phyloP scores from a whole-genome alignment of 352 stramenopile genomes.

The Phytophthora vignae region DNA sequence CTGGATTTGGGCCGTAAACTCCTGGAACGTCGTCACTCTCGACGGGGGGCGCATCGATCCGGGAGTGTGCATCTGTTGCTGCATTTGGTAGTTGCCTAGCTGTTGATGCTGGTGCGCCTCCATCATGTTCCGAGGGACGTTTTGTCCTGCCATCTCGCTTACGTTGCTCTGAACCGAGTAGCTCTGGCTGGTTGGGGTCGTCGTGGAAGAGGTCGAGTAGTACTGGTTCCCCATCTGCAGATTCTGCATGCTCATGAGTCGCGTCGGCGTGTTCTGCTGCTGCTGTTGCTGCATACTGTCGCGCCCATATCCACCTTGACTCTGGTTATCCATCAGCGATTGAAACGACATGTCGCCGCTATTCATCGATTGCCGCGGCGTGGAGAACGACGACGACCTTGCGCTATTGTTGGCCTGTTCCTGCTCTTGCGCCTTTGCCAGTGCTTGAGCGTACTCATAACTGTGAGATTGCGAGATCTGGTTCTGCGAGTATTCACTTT shows the following conservation, averaged over 20 bases:
- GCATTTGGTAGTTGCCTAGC: slow-evolving; percentile 18
- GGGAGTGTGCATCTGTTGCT: slow-evolving; percentile 37
- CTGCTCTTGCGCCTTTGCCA: slow-evolving; percentile 36
- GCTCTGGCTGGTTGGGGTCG: slow-evolving; percentile 26
- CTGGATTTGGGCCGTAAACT: slow-evolving; percentile 76
- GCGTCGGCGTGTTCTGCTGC: slow-evolving; percentile 21
- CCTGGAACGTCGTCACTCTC: slow-evolving; percentile 46
- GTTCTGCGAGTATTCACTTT: slow-evolving; percentile 28
- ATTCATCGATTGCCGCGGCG: slow-evolving; percentile 24
- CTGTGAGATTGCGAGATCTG: slow-evolving; percentile 37
- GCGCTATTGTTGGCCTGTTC: slow-evolving; percentile 9
- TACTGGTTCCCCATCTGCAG: slow-evolving; percentile 28
- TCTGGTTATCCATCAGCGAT: slow-evolving; percentile 45
- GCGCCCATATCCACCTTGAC: slow-evolving; percentile 11
- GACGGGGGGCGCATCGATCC: slow-evolving; percentile 42
- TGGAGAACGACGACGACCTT: slow-evolving; percentile 26
- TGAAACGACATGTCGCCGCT: slow-evolving; percentile 51
- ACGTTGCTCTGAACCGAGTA: slow-evolving; percentile 28
- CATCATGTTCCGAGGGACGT: slow-evolving; percentile 30
- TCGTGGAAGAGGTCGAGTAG: slow-evolving; percentile 15
- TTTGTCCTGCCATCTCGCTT: slow-evolving; percentile 21
- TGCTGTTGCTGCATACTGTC: slow-evolving; percentile 24
- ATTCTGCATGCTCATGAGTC: slow-evolving; percentile 27
- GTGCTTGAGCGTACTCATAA: slow-evolving; percentile 44
- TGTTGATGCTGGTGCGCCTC: slow-evolving; percentile 25